Conservation (phyloP, 2,329 filamentous ascomycete species). For the Ascochyta rabiei region DNA sequence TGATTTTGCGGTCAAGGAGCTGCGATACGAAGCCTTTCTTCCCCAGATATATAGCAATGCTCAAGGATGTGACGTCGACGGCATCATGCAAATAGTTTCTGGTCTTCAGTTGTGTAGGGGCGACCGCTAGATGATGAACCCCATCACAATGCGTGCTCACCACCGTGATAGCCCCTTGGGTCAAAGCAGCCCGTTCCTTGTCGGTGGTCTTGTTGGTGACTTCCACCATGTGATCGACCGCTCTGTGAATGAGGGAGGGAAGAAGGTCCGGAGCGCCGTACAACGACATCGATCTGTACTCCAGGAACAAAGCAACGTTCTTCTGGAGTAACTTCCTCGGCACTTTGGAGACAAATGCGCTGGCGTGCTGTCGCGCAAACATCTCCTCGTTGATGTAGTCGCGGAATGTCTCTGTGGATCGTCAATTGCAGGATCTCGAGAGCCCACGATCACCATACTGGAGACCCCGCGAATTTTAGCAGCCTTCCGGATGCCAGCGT, state of each 20-base stretch:
- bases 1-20: too few relatives aligned
- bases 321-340: not conserved
- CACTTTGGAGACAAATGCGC: not conserved
- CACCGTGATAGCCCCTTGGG: not conserved
- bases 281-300: not conserved
- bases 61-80: too few relatives aligned
- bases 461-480: not conserved
- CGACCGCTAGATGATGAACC: too few relatives aligned
- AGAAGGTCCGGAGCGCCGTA: not conserved
- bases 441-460: not conserved
- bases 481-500: not conserved
- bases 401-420: not conserved
- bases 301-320: slow-evolving; percentile 1
- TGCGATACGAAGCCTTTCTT: too few relatives aligned
- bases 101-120: too few relatives aligned
- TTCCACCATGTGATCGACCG: not conserved
- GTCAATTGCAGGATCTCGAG: not conserved
- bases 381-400: slow-evolving; percentile 5
- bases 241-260: not conserved
- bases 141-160: too few relatives aligned
- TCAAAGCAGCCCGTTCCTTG: not conserved
- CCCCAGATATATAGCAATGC: too few relatives aligned
- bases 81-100: too few relatives aligned
- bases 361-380: not conserved
- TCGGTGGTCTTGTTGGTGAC: not conserved